Conservation (phyloP, 78 protist genomes). For the Polysphondylium violaceum region DNA sequence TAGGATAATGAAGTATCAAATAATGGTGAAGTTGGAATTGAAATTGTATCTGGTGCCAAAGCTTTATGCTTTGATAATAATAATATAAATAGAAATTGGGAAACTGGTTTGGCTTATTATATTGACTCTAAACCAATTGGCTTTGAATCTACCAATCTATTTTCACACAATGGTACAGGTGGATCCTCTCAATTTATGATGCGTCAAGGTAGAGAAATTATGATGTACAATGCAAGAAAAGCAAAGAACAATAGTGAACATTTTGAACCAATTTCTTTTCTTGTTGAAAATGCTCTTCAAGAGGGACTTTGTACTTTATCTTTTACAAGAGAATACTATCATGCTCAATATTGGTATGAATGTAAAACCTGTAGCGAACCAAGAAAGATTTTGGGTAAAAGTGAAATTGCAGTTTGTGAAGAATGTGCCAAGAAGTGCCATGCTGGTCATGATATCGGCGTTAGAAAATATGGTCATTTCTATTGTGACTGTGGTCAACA, state of each 20-base stretch:
- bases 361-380: conserved; percentile 73
- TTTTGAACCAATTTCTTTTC: conserved; percentile 63
- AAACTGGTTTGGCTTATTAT: conserved; percentile 74
- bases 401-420: conserved; percentile 76
- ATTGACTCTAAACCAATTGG: conserved; percentile 74
- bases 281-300: conserved; percentile 70
- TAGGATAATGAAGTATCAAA: conserved; percentile 50
- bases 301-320: conserved; percentile 60
- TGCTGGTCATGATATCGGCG: conserved; percentile 77
- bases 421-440: conserved; percentile 80
- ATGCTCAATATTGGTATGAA: conserved; percentile 82
- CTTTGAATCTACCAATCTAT: conserved; percentile 31
- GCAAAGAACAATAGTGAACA: neutral
- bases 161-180: conserved; percentile 24
- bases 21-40: conserved; percentile 80
- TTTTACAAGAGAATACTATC: conserved; percentile 71
- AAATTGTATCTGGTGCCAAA: conserved; percentile 71
- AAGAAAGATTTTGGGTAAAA: conserved; percentile 43
- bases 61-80: conserved; percentile 55
- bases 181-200: conserved; percentile 51
- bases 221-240: neutral
- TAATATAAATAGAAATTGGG: conserved; percentile 41
- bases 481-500: conserved; percentile 71
- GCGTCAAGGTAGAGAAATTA: conserved; percentile 70
- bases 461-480: conserved; percentile 74